Base-by-base conservation (phyloP, 192 early-diverging fungal species). In the Mortierella hygrophila region DNA sequence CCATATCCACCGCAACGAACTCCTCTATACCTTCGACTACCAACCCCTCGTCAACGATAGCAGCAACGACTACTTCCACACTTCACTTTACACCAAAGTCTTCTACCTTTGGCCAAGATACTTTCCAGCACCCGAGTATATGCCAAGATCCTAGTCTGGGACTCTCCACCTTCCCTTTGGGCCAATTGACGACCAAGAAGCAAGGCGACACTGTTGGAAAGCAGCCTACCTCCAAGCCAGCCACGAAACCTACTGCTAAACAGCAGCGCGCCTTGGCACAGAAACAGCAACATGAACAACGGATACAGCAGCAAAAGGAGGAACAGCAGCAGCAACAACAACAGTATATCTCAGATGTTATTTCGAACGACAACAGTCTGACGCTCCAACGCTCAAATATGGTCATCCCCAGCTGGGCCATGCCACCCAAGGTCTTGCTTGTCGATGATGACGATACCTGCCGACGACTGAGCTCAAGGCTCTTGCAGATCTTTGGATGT, bases 401-500 rank as follows among this genome's bases (percentile, higher is more conserved):
- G n/a, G 83, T 78, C 55, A 78, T 80, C 29, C 84, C 90, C n/a
- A 80, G 47, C 23, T 92, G 91, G 91, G 75, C 87, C 1, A 89
- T 88, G 78, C 90, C 92, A 26, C 93, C 93, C 21, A 88, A 88
- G 52, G 91, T 94, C n/a, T 79, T 96, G 23, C 65, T 96, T 0
- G 91, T 96, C 0, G 95, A 96, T 40, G 95, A 96, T 60, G 94
- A 96, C 78, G 91, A 91, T 38, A 88, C 91, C 0, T 94, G 90
- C 76, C 90, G 93, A 35, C 80, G 81, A 16, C 73, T 93, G 6
- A 88, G 93, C 41, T 89, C 89, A 10, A 87, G 91, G 37, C 54
- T 94, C 9, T 82, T 96, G 16, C 88, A 93, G 77, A 78, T 93
- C 4, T 93, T 95, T 88, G 94, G 94, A 6, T 95, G 94, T 74